Conservation (phyloP, 1,284 basidiomycete genomes). For the Volvariella volvacea region DNA sequence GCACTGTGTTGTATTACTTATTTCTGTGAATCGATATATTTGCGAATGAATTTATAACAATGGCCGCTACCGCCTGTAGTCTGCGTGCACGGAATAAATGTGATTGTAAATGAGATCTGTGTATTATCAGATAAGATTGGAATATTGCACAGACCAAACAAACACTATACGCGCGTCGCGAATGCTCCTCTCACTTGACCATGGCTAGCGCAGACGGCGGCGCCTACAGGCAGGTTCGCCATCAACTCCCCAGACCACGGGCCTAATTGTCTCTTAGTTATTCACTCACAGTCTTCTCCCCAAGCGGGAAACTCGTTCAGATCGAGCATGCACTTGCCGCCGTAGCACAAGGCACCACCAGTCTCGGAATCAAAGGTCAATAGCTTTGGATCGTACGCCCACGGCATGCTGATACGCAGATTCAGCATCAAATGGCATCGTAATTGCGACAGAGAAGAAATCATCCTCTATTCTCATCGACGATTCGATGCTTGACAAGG, state of each 20-base stretch:
- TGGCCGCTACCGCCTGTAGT: too few species aligned
- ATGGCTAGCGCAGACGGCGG: slow-evolving; percentile 75
- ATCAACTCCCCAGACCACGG: neutral
- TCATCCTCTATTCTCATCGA: slow-evolving; percentile 96
- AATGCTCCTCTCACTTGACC: slow-evolving; percentile 11
- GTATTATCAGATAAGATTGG: neutral
- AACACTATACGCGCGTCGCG: slow-evolving; percentile 15
- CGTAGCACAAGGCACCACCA: slow-evolving; percentile 94
- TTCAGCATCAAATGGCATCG: slow-evolving; percentile 94
- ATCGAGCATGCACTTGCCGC: slow-evolving; percentile 99
- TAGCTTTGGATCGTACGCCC: slow-evolving; percentile 23
- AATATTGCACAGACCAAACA: neutral
- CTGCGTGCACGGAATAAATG: too few species aligned
- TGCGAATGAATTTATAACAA: slow-evolving; percentile 1
- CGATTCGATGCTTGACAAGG: slow-evolving; percentile 96
- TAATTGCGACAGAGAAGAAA: slow-evolving; percentile 99
- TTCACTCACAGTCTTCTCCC: slow-evolving; percentile 98
- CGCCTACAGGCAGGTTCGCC: slow-evolving; percentile 61
- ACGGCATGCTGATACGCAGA: slow-evolving; percentile 14
- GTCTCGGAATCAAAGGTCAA: slow-evolving; percentile 92
- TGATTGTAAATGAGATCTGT: too few species aligned
- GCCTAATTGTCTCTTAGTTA: slow-evolving; percentile 53
- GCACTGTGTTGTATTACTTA: neutral
- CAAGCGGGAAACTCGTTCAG: slow-evolving; percentile 97
- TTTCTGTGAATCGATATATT: slow-evolving; percentile 3